These are phyloP conservation scores for Usnea hakonensis DNA, from an alignment of 495 filamentous ascomycete genomes.

Conservation along the genomic window DNA sequence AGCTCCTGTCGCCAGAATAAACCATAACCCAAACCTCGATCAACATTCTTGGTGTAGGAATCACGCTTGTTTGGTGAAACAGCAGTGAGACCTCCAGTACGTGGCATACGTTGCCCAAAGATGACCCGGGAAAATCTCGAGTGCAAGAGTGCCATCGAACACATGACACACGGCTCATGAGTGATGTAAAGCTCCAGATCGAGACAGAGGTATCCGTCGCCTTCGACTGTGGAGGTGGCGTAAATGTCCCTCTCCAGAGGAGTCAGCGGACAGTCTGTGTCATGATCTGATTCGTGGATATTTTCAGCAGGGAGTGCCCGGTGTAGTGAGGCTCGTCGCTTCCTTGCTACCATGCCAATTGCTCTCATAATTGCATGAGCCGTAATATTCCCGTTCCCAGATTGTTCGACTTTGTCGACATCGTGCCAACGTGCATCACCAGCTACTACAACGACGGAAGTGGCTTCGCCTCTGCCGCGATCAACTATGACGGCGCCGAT, in stretches of 20 bases:
- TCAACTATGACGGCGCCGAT: conserved; percentile 83
- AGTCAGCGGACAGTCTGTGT: conserved; percentile 33
- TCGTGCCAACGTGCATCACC: conserved; percentile 65
- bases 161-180: conserved; percentile 93
- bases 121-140: conserved; percentile 77
- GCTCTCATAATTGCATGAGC: conserved; percentile 78
- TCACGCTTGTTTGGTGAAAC: conserved; percentile 25
- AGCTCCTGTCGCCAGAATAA: conserved; percentile 88
- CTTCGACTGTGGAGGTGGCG: conserved; percentile 12
- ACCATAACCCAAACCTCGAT: conserved; percentile 56
- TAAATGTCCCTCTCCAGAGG: conserved; percentile 30
- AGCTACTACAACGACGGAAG: conserved; percentile 59
- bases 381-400: conserved; percentile 60
- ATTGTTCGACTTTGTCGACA: conserved; percentile 18
- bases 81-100: conserved; percentile 50
- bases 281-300: not conserved
- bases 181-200: conserved; percentile 85
- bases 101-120: conserved; percentile 57
- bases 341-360: conserved; percentile 78
- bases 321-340: conserved; percentile 23
- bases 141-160: conserved; percentile 89
- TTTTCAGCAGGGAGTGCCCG: not conserved
- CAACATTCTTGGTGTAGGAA: conserved; percentile 23
- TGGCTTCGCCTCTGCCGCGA: conserved; percentile 15
- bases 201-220: conserved; percentile 86